phyloP scores from a whole-genome alignment of 2,329 filamentous ascomycete genomes.

The Drechslerella stenobrocha region DNA sequence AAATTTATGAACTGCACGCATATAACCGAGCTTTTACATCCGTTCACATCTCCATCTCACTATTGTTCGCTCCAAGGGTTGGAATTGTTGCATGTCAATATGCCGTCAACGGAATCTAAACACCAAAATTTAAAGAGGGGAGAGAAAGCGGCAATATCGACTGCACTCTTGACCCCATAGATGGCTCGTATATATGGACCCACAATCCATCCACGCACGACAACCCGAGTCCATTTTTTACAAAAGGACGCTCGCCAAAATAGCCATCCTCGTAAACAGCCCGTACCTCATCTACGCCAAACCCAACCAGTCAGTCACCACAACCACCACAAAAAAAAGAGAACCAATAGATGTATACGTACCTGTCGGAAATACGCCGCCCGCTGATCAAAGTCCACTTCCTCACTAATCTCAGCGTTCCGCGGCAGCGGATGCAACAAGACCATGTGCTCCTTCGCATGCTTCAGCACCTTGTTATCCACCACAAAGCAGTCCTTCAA shows the following conservation, averaged over 20 bases:
- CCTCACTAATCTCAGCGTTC: constrained; percentile 89
- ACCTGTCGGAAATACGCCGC: constrained; percentile 99
- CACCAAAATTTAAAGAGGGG: too few species aligned
- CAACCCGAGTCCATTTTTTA: constrained; percentile 1
- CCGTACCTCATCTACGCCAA: constrained; percentile 42
- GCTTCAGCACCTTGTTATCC: constrained; percentile 84
- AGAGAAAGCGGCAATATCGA: too few species aligned
- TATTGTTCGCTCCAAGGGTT: too few species aligned
- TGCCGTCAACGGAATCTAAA: too few species aligned
- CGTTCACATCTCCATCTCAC: too few species aligned
- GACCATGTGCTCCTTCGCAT: constrained; percentile 89
- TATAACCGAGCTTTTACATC: too few species aligned
- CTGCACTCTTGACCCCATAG: too few species aligned
- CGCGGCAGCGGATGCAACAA: constrained; percentile 94
- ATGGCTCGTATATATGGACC: too few species aligned
- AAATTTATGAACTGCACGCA: too few species aligned
- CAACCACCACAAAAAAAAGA: background rate
- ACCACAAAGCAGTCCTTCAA: constrained; percentile 88
- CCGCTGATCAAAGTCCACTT: constrained; percentile 95
- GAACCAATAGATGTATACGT: constrained; percentile 6
- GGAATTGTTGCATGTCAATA: too few species aligned
- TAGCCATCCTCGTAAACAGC: constrained; percentile 45
- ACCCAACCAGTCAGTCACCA: constrained; percentile 2
- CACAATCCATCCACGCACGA: background rate
- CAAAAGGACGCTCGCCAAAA: constrained; percentile 41